Evolutionary conservation across 352 stramenopile genomes (phyloP), one percentile per base, ranked within the genome.

Genomic region (Aphanomyces astaci): DNA sequence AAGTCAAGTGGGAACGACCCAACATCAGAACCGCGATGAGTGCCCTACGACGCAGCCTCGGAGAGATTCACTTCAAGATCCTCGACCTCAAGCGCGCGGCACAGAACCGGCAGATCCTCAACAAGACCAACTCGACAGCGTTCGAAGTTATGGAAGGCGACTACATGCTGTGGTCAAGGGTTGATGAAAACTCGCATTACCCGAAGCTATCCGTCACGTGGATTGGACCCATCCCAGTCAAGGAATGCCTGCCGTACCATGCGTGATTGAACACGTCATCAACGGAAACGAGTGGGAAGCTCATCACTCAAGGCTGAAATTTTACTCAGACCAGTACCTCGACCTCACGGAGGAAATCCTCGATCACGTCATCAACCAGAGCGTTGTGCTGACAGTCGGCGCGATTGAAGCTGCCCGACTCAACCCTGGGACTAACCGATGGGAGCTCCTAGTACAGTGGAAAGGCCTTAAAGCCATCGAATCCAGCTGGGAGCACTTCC

Each of bases 181-280:
- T 76, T 4, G 73, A 79, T 53, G 27, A 66, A 25, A 75, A 75
- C 9, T 15, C n/a, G 15, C 64, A 76, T 31, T 31, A 67, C 13
- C 24, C 72, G 48, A 83, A 78, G 63, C 33, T 78, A 9, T 17
- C 76, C 7, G 66, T 77, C 2, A 79, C 69, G 24, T 81, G 71
- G 75, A 68, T 77, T 19, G 76, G 76, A n/a, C 2, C 66, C 69
- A 0, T 76, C 43, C 36, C 62, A 2, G 67, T 81, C 15, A 46
- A 57, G 9, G n/a, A 62, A 54, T 63, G 56, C 0, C 48, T 75
- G 13, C n/a, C 48, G 27, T 71, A 78, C 40, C 63, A 9, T 79
- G 74, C 30, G 33, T 43, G 4, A 52, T 81, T 3, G 22, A 71
- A 60, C 25, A 77, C 36, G 28, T 75, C 2, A 19, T 69, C 0